These are phyloP conservation scores for Tricholoma flavovirens DNA, from an alignment of 768 basidiomycete genomes.

Conservation along the genomic window DNA sequence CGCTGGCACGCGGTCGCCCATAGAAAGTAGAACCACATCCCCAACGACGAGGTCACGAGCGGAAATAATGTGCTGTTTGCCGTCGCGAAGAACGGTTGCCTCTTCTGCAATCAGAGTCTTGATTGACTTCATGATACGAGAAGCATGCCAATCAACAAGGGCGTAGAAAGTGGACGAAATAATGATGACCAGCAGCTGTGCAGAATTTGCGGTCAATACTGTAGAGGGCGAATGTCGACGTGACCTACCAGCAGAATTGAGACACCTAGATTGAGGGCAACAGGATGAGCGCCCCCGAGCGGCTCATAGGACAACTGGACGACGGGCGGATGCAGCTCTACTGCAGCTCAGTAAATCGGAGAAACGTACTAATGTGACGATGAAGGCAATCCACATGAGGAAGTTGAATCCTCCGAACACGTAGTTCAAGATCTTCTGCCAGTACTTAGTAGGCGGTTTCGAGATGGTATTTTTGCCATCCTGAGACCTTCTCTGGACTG, in stretches of 20 bases:
- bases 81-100: not conserved
- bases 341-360: not conserved
- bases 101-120: not conserved
- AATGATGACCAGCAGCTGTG: not conserved
- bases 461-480: not conserved
- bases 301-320: not conserved
- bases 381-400: not conserved
- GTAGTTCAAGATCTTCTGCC: not conserved
- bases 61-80: conserved; percentile 30
- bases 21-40: conserved; percentile 55
- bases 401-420: not conserved
- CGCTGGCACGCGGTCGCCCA: conserved; percentile 68
- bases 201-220: no score
- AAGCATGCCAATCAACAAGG: not conserved
- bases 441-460: not conserved
- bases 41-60: conserved; percentile 63
- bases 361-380: not conserved
- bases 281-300: not conserved
- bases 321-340: not conserved
- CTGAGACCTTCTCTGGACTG: not conserved
- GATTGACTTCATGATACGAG: not conserved
- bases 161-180: not conserved
- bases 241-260: not conserved
- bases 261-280: not conserved
- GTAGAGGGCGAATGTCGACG: no score